Evolutionary conservation across 1,139 yeast genomes (phyloP), one percentile per base, ranked within the genome.

Genomic region (Nakaseomyces uthaithaninus): DNA sequence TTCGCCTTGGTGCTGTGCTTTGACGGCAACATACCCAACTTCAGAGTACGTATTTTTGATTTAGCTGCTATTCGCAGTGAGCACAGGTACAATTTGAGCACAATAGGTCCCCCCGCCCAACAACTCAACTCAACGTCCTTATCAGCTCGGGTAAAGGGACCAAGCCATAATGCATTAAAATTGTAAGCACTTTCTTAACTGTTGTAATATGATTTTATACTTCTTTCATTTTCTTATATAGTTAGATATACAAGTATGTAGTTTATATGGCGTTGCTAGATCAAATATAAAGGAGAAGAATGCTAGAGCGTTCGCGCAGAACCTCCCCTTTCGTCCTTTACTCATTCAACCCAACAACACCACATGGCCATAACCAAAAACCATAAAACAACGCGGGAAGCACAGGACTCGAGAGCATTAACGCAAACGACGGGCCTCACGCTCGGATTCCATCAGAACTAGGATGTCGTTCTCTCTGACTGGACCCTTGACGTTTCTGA

Each of bases 401-500:
- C 8, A 22, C 25, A 22, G n/a, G n/a, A n/a, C n/a, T n/a, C n/a
- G n/a, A n/a, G n/a, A n/a, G n/a, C 15, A 45, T 67, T 71, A 72
- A 69, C 77, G 73, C 63, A 72, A 66, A 68, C 77, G 72, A 60
- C 71, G 65, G 52, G 97, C 98, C 79, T 91, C 97, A 81, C 97
- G 91, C 79, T 91, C 97, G 62, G 97, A 91, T 78, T 91, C 97
- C 95, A 91, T 91, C 71, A 91, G 80, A 72, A 95, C 91, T 71
- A 91, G 83, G 74, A 91, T 86, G 72, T 91, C 98, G 75, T 89
- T 86, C 75, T 89, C 97, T 77, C 97, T 86, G 70, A 89, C 97
- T 72, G 98, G 96, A 66, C 98, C 98, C 60, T 81, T 91, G 72
- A 91, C 98, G 80, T 91, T 91, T 83, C 98, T 87, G 77, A 91